These are phyloP conservation scores for Macrocystidia cucumis DNA, from an alignment of 1,284 basidiomycete genomes.

Conservation along the genomic window DNA sequence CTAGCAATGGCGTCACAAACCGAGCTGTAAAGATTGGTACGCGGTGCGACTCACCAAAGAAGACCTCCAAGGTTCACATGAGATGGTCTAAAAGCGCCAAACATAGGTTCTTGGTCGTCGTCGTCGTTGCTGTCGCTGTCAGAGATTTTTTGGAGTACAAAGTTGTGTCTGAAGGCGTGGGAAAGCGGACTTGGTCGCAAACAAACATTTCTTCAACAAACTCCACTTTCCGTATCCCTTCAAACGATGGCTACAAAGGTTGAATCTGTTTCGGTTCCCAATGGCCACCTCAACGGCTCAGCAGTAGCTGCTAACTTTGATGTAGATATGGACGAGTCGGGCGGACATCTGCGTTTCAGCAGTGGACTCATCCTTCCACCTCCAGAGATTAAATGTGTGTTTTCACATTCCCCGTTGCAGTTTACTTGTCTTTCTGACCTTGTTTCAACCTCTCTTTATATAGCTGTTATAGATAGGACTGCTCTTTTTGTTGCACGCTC, in stretches of 20 bases:
- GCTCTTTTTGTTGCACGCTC: conserved; percentile 91
- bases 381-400: conserved; percentile 85
- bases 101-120: conserved; percentile 37
- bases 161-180: conserved; percentile 23
- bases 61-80: conserved; percentile 64
- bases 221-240: not conserved
- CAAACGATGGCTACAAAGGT: conserved; percentile 17
- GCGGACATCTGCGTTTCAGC: conserved; percentile 50
- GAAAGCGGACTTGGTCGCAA: not conserved
- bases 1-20: conserved; percentile 30
- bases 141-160: conserved; percentile 10
- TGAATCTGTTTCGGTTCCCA: conserved; percentile 17
- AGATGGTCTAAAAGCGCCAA: conserved; percentile 71
- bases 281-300: conserved; percentile 32
- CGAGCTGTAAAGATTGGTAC: not conserved
- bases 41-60: conserved; percentile 50
- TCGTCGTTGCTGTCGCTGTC: too few relatives aligned
- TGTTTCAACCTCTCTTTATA: conserved; percentile 3
- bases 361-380: conserved; percentile 88
- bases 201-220: not conserved
- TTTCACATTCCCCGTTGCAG: conserved; percentile 8
- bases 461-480: conserved; percentile 94
- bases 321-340: conserved; percentile 29
- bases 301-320: too few relatives aligned
- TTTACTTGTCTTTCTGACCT: conserved; percentile 7